These are phyloP conservation scores for Pisolithus orientalis DNA, from an alignment of 768 basidiomycete species.

Conservation along the genomic window DNA sequence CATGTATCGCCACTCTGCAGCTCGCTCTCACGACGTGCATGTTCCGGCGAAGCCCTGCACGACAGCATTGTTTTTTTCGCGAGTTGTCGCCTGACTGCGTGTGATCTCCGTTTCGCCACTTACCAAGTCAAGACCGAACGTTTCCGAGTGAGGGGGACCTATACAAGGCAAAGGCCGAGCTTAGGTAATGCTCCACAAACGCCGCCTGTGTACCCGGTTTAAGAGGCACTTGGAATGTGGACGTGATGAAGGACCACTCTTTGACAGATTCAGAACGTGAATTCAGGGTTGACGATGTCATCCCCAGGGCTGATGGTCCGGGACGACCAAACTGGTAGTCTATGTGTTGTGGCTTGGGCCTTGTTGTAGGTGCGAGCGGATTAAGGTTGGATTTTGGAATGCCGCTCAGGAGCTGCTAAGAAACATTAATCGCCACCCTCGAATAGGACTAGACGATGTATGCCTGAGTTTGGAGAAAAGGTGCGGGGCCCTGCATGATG, in stretches of 20 bases:
- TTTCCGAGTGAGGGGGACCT: not conserved
- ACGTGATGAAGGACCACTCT: not conserved
- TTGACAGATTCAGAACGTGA: too few species aligned
- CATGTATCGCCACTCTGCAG: not conserved
- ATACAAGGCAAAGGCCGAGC: not conserved
- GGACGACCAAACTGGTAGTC: too few species aligned
- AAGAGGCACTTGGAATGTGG: not conserved
- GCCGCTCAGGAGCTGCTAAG: too few species aligned
- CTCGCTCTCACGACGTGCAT: not conserved
- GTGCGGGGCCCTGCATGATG: not conserved
- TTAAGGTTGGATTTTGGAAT: too few species aligned
- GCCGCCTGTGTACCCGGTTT: not conserved
- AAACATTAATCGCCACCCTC: too few species aligned
- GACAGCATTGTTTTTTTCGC: not conserved
- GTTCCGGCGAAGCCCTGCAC: not conserved
- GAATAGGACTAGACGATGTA: not conserved
- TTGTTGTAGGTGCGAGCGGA: too few species aligned
- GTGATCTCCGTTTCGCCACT: not conserved
- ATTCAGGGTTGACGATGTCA: not conserved
- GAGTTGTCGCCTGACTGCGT: not conserved
- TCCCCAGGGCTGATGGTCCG: too few species aligned
- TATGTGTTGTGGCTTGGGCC: too few species aligned
- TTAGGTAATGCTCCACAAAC: not conserved
- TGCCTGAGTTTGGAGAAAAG: not conserved
- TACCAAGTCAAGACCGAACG: not conserved